Base-by-base conservation (phyloP, 257 asterid genomes). In the Petunia axillaris region DNA sequence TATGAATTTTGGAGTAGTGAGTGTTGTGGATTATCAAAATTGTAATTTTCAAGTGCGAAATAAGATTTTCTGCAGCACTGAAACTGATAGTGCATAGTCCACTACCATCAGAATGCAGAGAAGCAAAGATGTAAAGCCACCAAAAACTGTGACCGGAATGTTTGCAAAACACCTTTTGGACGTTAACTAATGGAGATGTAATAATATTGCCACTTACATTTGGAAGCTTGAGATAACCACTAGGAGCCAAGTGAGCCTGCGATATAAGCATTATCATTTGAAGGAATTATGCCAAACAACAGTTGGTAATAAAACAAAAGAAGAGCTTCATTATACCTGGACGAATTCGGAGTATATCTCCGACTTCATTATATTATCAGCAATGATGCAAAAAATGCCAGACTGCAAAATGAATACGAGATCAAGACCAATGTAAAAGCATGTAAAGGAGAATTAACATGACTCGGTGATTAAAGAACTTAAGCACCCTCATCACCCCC, bases 211-310 rank as follows among this genome's bases (percentile, higher is more conserved):
- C 62, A 90, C 99, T 92, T 84, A 95, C 99, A 55, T 92, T 93
- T 84, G 98, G 98, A 79, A 95, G 88, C 87, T 93, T 95, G 81
- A 95, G 93, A 84, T 95, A 95, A 79, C 97, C 98, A 83, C 99
- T 93, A 63, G 99, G 98, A 88, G 98, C 99, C 89, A 95, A 85
- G 91, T 95, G 98, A 60, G 87, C 89, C 99, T 95, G 97, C 88
- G 89, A 64, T 75, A 25, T 11, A 84, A 52, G 79, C 44, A 80
- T 64, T 58, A 75, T 79, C 13, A 75, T 38, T 76, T 68, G 63
- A 59, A 75, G 81, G 62, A 81, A 67, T 25, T 65, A 48, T 5
- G 25, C 64, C 73, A 76, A 73, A 62, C 43, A 14, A 57, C 57
- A 64, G 50, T 15, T 62, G 13, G 41, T 37, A 53, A 58, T 25